Percentiles rank a stretch among this genome's conserved stretches.
Conservation (phyloP, 371 early-diverging fungal genomes). For the Mortierella sp. region DNA sequence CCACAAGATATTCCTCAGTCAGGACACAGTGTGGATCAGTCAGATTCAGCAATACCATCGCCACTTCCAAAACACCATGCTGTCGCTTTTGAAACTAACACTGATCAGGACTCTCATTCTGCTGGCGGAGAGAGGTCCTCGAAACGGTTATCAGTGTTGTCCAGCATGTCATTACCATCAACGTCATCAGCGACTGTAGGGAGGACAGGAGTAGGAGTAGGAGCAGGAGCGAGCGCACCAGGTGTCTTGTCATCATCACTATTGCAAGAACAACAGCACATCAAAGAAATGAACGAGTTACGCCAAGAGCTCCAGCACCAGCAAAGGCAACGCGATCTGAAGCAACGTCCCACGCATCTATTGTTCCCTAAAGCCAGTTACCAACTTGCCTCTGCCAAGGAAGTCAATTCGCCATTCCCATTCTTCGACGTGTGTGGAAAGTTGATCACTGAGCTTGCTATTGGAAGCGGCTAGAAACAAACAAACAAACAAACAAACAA, state of each 20-base stretch:
- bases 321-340: constrained; percentile 42
- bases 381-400: constrained; percentile 57
- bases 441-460: constrained; percentile 93
- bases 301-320: constrained; percentile 46
- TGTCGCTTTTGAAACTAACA: constrained; percentile 20
- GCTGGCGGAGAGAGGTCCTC: not conserved
- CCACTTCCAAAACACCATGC: not conserved
- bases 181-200: not conserved
- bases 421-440: constrained; percentile 96
- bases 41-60: not conserved
- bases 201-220: not conserved
- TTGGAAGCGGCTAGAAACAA: constrained; percentile 49
- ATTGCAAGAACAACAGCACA: constrained; percentile 44
- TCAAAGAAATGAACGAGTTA: constrained; percentile 46
- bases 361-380: constrained; percentile 48
- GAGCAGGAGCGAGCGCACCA: constrained; percentile 12
- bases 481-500: not conserved
- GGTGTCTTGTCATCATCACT: constrained; percentile 50
- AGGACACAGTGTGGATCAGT: not conserved
- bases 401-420: constrained; percentile 76
- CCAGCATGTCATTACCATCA: constrained; percentile 4
- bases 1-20: constrained; percentile 54
- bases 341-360: constrained; percentile 39
- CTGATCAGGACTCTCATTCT: not conserved
- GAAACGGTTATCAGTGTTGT: not conserved